A percentile compares a stretch with the other conserved stretches of the same genome.
Conservation (phyloP, 805 yeast genomes). For the Kuraishia borneana region DNA sequence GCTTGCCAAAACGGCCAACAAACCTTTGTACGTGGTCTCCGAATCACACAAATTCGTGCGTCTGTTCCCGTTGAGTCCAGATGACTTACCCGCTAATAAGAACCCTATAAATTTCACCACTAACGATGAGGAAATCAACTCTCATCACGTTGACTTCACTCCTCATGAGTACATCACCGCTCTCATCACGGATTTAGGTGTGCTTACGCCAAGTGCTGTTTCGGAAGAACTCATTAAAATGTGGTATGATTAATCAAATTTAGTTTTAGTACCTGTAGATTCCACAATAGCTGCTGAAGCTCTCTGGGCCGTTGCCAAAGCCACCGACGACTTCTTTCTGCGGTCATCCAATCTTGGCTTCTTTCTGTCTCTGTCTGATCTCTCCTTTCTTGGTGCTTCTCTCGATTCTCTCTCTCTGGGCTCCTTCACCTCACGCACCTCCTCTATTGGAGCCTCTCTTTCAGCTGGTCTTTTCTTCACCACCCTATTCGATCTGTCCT, state of each 20-base stretch:
- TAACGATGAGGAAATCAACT: constrained; percentile 17
- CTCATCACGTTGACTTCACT: constrained; percentile 78
- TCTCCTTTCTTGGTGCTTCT: constrained; percentile 6
- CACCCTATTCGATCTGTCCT: constrained; percentile 76
- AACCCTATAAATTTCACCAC: constrained; percentile 34
- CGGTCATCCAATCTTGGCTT: constrained; percentile 14
- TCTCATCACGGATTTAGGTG: constrained; percentile 91
- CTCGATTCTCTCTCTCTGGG: constrained; percentile 1
- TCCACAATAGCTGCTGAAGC: constrained; percentile 83
- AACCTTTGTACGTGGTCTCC: constrained; percentile 88
- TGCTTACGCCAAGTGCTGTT: constrained; percentile 93
- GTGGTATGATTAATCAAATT: constrained; percentile 89
- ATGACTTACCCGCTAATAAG: constrained; percentile 65
- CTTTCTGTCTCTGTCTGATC: constrained; percentile 2
- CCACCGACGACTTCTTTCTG: constrained; percentile 68
- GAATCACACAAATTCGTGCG: constrained; percentile 96
- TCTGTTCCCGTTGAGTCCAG: constrained; percentile 87
- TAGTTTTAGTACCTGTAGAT: constrained; percentile 80
- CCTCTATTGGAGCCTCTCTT: constrained; percentile 14
- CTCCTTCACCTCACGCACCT: constrained; percentile 3
- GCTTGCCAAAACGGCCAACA: constrained; percentile 78
- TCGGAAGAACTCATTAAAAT: constrained; percentile 96
- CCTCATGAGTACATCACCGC: constrained; percentile 95
- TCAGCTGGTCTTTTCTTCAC: constrained; percentile 20
- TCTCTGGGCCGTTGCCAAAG: constrained; percentile 81